These are phyloP conservation scores for Solanum sejunctum DNA, from an alignment of 257 asterid species.

Conservation along the genomic window DNA sequence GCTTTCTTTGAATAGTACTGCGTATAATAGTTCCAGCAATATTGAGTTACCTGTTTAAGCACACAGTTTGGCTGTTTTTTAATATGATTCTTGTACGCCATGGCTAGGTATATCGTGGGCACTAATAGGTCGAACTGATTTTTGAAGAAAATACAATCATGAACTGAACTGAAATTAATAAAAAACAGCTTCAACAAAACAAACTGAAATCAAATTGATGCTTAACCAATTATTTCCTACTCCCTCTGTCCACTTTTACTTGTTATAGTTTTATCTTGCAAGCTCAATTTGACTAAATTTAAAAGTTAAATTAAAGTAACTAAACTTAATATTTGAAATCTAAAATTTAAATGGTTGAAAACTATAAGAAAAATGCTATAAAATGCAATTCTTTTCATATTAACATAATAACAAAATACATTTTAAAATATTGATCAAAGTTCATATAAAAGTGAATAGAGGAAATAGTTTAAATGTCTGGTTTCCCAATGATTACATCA, in stretches of 20 bases:
- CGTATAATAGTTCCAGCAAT: not conserved
- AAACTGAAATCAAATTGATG: not conserved
- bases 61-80: not conserved
- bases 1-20: not conserved
- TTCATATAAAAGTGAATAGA: no score
- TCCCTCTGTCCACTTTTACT: no score
- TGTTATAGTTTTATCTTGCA: no score
- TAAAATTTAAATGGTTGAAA: no score
- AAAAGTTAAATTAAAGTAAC: no score
- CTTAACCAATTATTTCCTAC: not conserved
- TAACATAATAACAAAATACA: no score
- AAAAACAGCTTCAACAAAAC: not conserved
- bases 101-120: not conserved
- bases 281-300: no score
- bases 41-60: not conserved
- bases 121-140: not conserved
- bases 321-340: no score
- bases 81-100: not conserved
- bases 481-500: not conserved
- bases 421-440: no score
- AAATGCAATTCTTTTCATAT: no score
- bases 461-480: no score
- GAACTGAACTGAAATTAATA: not conserved
- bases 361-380: no score
- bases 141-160: not conserved